Evolutionary conservation across 768 basidiomycete genomes (phyloP).

Genomic region (Boletus tomentosulus): DNA sequence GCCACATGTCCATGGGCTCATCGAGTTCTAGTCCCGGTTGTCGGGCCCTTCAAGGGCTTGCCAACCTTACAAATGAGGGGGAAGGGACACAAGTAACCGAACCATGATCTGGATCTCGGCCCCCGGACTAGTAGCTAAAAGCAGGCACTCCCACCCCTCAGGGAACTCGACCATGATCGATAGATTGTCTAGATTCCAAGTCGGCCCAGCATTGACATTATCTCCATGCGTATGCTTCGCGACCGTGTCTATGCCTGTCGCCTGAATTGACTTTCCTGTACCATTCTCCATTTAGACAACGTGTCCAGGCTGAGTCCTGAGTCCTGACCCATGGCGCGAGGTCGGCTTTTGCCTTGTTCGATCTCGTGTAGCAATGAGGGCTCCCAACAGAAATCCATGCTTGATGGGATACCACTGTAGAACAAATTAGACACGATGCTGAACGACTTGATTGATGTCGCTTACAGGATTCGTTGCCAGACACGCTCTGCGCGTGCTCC

Average conservation of each 20-base stretch:
- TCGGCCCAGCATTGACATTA: not conserved
- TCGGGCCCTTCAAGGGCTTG: not conserved
- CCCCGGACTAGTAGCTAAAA: not conserved
- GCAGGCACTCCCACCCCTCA: not conserved
- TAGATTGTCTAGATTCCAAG: not conserved
- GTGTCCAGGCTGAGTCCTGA: not conserved
- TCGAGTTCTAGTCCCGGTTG: not conserved
- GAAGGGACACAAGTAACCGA: not conserved
- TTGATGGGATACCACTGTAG: not conserved
- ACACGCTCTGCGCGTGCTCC: not conserved
- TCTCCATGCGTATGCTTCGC: not conserved
- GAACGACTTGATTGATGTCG: not conserved
- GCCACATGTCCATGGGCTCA: not conserved
- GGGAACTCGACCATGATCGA: not conserved
- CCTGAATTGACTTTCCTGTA: not conserved
- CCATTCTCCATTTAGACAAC: not conserved
- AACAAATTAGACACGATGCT: no score
- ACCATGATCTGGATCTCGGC: constrained; percentile 4
- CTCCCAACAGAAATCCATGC: not conserved
- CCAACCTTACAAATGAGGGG: not conserved
- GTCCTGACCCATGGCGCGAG: not conserved
- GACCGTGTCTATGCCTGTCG: not conserved
- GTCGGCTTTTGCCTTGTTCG: not conserved
- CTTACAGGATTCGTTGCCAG: not conserved
- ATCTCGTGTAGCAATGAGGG: not conserved